Evolutionary conservation across 1,284 basidiomycete species (phyloP), one percentile per base, ranked within the genome.

Genomic region (Mycosarcoma maydis): DNA sequence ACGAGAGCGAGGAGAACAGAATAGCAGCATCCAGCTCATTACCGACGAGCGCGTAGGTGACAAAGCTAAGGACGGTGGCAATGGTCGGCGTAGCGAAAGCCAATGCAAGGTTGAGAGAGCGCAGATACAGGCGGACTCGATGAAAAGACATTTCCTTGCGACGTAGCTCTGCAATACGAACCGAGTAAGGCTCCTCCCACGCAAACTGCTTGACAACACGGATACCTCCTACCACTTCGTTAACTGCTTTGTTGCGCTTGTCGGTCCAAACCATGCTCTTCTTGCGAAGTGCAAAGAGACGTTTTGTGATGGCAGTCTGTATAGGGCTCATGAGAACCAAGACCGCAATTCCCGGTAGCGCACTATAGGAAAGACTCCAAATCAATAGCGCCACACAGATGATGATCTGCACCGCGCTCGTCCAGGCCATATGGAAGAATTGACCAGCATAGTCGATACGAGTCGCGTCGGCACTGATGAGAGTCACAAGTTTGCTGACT

Each of bases 1-100:
- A 85, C 61, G 90, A 88, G 13, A 93, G 82, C 11, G 88, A 87
- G 16, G 87, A 86, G 82, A 92, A 92, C 61, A 92, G 89, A 70
- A 86, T 85, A 3, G 89, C 88, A 7, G 90, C 83, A 69, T 88
- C 86, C 33, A 92, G 85, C 3, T 85, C 73, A 77, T 91, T 88
- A 3, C 88, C 88, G 24, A 84, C 87, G 13, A 88, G 82, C 1
- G 86, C 85, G 76, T 91, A 92, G 34, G 53, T 57, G 47, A 73
- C 33, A 26, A 73, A 72, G 46, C 58, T 60, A 24, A 73, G 42
- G 6, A 73, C 69, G 14, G 71, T 58, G n/a, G 69, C 64, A 13
- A 73, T 46, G 34, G 64, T 72, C 13, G 71, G 71, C 16, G 54
- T 50, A 14, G 69, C 55, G 23, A 74, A 72, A n/a, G 56, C 46